These are phyloP conservation scores for Suhomyces atakaporum DNA, from an alignment of 1,139 yeast genomes.

Conservation along the genomic window DNA sequence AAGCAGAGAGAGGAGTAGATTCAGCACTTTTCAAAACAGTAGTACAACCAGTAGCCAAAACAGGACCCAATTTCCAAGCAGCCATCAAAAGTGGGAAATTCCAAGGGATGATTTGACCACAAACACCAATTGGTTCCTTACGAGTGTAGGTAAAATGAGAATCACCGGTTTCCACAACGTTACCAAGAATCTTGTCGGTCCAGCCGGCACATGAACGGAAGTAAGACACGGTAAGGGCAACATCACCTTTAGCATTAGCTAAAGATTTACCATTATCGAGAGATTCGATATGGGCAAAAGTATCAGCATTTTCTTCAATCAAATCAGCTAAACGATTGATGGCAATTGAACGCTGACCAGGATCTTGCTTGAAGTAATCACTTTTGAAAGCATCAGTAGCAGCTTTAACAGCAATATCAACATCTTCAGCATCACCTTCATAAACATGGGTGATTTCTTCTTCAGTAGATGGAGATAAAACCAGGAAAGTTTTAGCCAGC, in stretches of 20 bases:
- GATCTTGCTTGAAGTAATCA: slow-evolving; percentile 44
- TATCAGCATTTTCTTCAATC: slow-evolving; percentile 20
- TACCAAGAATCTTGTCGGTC: slow-evolving; percentile 30
- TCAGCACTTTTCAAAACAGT: slow-evolving; percentile 39
- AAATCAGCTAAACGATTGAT: slow-evolving; percentile 21
- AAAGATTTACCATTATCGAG: slow-evolving; percentile 24
- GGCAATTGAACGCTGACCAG: slow-evolving; percentile 14
- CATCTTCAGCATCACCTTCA: slow-evolving; percentile 20
- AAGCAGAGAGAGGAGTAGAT: slow-evolving; percentile 38
- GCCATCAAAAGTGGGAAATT: slow-evolving; percentile 42
- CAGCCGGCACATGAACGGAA: slow-evolving; percentile 30
- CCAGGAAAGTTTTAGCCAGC: slow-evolving; percentile 17
- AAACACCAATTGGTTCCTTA: slow-evolving; percentile 38
- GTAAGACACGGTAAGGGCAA: slow-evolving; percentile 20
- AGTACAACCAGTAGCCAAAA: slow-evolving; percentile 37
- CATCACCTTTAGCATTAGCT: slow-evolving; percentile 19
- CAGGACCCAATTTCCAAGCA: slow-evolving; percentile 40
- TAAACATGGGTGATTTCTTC: slow-evolving; percentile 21
- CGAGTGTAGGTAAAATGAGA: slow-evolving; percentile 30
- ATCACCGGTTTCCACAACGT: slow-evolving; percentile 25
- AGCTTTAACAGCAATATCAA: slow-evolving; percentile 21
- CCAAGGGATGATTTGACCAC: slow-evolving; percentile 44
- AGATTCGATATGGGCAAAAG: slow-evolving; percentile 21
- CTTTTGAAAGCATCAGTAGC: slow-evolving; percentile 20
- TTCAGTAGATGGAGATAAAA: slow-evolving; percentile 22